Evolutionary conservation across 2,329 filamentous ascomycete genomes (phyloP).

Genomic region (Hypoxylon sp.): DNA sequence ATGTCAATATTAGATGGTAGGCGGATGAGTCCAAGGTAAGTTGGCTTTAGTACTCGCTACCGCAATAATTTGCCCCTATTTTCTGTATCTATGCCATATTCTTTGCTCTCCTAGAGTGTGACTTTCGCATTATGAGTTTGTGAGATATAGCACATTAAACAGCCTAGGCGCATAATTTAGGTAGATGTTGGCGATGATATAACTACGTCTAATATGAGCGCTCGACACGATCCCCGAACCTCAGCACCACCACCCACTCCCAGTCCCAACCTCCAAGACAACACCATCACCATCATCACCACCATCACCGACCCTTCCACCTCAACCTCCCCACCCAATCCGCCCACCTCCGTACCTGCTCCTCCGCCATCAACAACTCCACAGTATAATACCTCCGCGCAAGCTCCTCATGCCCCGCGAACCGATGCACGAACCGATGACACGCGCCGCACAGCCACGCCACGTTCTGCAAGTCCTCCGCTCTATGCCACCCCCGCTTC

Average conservation of each 20-base stretch:
- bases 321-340: constrained; percentile 80
- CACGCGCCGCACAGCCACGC: constrained; percentile 90
- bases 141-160: background rate
- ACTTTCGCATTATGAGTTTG: background rate
- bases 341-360: constrained; percentile 80
- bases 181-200: no score
- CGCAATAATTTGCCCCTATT: background rate
- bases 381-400: constrained; percentile 81
- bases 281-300: background rate
- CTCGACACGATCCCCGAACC: background rate
- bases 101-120: background rate
- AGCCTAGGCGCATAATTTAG: background rate
- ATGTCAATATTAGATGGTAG: background rate
- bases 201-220: no score
- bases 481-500: constrained; percentile 83
- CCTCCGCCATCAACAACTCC: constrained; percentile 76
- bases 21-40: background rate
- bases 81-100: background rate
- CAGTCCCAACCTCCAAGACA: no score
- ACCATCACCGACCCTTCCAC: constrained; percentile 71
- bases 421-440: constrained; percentile 84
- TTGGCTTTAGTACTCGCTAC: background rate
- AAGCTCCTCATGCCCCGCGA: constrained; percentile 82
- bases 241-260: background rate
- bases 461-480: constrained; percentile 82